Evolutionary conservation across 2,329 filamentous ascomycete genomes (phyloP), one percentile per base, ranked within the genome.

Genomic region (Hymenoscyphus repandus): DNA sequence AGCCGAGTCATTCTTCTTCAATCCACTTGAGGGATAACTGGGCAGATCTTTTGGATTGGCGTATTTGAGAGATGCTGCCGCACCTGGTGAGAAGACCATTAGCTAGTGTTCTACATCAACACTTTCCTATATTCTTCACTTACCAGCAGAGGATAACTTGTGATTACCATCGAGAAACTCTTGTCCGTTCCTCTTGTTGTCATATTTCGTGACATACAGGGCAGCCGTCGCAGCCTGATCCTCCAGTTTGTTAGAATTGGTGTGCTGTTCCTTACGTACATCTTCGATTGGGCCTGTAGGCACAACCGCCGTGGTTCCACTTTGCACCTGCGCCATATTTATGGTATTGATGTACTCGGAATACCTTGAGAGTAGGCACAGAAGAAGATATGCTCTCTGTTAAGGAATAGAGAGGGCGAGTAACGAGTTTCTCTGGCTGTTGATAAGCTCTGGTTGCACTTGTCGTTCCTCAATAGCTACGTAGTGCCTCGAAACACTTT

Each of bases 31-130:
- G 11, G 88, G 87, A 62, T 78, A 92, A 62, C 85, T 87, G 34
- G 88, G 88, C 18, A 93, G 77, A 60, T 88, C 83, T 63, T 82
- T 75, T 39, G 86, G 80, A 62, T 80, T 78, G 53, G 87, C 87
- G 73, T 90, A 87, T 67, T 83, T 86, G 53, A 90, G 72, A 10
- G 78, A 81, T 45, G 77, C 69, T 17, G 79, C 79, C 47, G 79
- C 79, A 58, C 79, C 79, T 82, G 13, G 22, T 11, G 18, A 6
- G n/a, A 40, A 36, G 42, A 31, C 18, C 32, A 32, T 10, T 30
- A 34, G 10, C 18, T 1, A 31, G 13, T 30, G 18, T 30, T n/a
- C 12, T 31, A 17, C 5, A 49, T 5, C 38, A 12, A n/a, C n/a
- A 30, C 12, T 5, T 5, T 30, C 30, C 12, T 11, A 2, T 5